A percentile compares a stretch with the other conserved stretches of the same genome.
Conservation (phyloP, 1,139 yeast genomes). For the Saccharomycopsis crataegensis region DNA sequence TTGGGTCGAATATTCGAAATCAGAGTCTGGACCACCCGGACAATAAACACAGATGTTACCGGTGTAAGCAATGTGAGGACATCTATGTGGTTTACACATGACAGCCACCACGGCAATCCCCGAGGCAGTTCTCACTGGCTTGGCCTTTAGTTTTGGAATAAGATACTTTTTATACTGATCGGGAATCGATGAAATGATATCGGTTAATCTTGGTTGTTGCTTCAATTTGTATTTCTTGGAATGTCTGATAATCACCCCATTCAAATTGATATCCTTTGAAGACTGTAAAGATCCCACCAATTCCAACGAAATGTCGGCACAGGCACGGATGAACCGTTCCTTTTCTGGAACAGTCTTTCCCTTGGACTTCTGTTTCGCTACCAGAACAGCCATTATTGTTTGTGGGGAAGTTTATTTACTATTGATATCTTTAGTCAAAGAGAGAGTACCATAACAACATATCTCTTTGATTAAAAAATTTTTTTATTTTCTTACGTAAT, state of each 20-base stretch:
- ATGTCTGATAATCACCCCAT: slow-evolving; percentile 77
- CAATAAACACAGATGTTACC: slow-evolving; percentile 98
- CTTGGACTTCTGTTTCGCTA: neutral
- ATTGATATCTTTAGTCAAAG: neutral
- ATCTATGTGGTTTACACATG: slow-evolving; percentile 98
- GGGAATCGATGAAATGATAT: slow-evolving; percentile 90
- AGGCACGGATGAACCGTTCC: slow-evolving; percentile 87
- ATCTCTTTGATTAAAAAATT: too few species aligned
- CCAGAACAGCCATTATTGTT: neutral
- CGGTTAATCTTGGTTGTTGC: slow-evolving; percentile 91
- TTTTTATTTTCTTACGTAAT: too few species aligned
- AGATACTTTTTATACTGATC: slow-evolving; percentile 90
- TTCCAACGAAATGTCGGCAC: slow-evolving; percentile 88
- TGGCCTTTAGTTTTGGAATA: slow-evolving; percentile 89
- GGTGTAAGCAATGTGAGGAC: slow-evolving; percentile 98
- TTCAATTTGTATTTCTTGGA: slow-evolving; percentile 88
- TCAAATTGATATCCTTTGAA: slow-evolving; percentile 77
- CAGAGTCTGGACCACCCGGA: slow-evolving; percentile 99
- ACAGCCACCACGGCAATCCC: slow-evolving; percentile 99
- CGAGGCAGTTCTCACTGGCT: slow-evolving; percentile 97
- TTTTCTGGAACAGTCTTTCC: slow-evolving; percentile 50
- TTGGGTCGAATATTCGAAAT: slow-evolving; percentile 95
- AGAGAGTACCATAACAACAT: too few species aligned
- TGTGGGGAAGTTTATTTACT: neutral
- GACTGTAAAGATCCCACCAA: slow-evolving; percentile 70